Conservation (phyloP, 805 yeast species). For the Maudiozyma serrabonitensis region DNA sequence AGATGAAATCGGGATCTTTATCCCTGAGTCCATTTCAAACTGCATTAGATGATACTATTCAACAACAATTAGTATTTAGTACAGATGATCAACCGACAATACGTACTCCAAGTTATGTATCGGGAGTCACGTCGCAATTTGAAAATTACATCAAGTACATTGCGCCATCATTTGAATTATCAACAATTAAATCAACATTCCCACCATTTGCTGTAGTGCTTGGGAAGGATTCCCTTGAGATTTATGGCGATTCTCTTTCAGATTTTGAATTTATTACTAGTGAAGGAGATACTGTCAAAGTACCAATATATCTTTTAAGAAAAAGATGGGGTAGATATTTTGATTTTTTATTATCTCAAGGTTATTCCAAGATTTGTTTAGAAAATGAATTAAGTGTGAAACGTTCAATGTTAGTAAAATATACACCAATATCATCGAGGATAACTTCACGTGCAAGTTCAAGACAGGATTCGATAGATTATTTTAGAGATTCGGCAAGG, state of each 20-base stretch:
- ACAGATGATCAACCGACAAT: not conserved
- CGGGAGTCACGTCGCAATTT: constrained; percentile 31
- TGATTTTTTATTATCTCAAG: constrained; percentile 49
- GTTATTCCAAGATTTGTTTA: constrained; percentile 47
- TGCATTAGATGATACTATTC: constrained; percentile 2
- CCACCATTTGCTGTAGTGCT: constrained; percentile 71
- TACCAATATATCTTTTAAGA: constrained; percentile 50
- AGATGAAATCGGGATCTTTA: not conserved
- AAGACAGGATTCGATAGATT: not conserved
- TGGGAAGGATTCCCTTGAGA: constrained; percentile 64
- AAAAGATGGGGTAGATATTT: constrained; percentile 74
- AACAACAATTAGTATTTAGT: constrained; percentile 4
- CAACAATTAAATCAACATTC: constrained; percentile 50
- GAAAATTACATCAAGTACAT: constrained; percentile 66
- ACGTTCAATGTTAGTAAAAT: constrained; percentile 1
- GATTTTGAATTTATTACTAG: constrained; percentile 65
- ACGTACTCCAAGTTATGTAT: constrained; percentile 9
- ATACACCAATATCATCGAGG: constrained; percentile 3
- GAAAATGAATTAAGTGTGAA: constrained; percentile 11
- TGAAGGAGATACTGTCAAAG: constrained; percentile 57
- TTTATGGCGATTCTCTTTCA: constrained; percentile 51
- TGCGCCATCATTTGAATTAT: constrained; percentile 58
- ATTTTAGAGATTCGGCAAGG: constrained; percentile 6
- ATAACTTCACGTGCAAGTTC: constrained; percentile 2
- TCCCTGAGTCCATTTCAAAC: not conserved